Percentiles rank a stretch among this genome's conserved stretches.
These are phyloP conservation scores for Neurospora sp. DNA, from an alignment of 495 filamentous ascomycete species.

Conservation along the genomic window DNA sequence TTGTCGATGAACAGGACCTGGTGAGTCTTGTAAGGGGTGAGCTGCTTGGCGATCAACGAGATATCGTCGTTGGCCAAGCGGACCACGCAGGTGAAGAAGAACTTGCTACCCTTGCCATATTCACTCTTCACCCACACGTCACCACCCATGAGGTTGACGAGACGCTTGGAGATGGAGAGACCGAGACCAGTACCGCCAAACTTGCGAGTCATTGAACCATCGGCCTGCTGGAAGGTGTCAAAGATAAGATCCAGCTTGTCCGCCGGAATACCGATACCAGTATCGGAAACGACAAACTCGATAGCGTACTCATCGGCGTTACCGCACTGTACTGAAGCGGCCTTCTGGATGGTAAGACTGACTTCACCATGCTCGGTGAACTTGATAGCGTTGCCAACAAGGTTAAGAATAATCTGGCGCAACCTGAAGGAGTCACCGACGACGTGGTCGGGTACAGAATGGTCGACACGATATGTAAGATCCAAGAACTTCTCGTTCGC, in stretches of 20 bases:
- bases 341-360: slow-evolving; percentile 80
- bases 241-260: slow-evolving; percentile 98
- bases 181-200: slow-evolving; percentile 96
- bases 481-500: slow-evolving; percentile 96
- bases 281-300: slow-evolving; percentile 94
- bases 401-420: slow-evolving; percentile 83
- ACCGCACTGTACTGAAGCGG: slow-evolving; percentile 45
- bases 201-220: slow-evolving; percentile 92
- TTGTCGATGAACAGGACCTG: slow-evolving; percentile 95
- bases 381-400: slow-evolving; percentile 81
- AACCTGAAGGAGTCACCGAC: slow-evolving; percentile 95
- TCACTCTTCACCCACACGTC: slow-evolving; percentile 94
- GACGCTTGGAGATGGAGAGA: slow-evolving; percentile 88
- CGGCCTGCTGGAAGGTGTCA: slow-evolving; percentile 98
- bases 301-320: slow-evolving; percentile 72
- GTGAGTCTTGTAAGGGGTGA: slow-evolving; percentile 83
- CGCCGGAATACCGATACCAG: slow-evolving; percentile 90
- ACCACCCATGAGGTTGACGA: slow-evolving; percentile 96
- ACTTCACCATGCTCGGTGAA: slow-evolving; percentile 98
- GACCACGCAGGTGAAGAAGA: slow-evolving; percentile 94
- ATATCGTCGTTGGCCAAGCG: slow-evolving; percentile 78
- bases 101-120: slow-evolving; percentile 87
- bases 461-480: slow-evolving; percentile 88
- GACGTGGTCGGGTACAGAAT: slow-evolving; percentile 90
- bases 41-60: slow-evolving; percentile 67